Conservation (phyloP, 176 grass and related monocot genomes). For the maize (Zea mays) region Zm-B73-REFERENCE-NAM-5.0 NC_050101.1:91803001-91803500, state of each 20-base stretch:
- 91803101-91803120: slow-evolving; percentile 92
- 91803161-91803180: slow-evolving; percentile 94
- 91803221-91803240: neutral
- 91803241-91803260: neutral
- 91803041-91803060: slow-evolving; percentile 93
- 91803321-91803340: neutral
- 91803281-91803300: neutral
- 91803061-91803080: slow-evolving; percentile 88
- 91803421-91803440: no score
- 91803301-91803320: neutral
- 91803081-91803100: slow-evolving; percentile 99
- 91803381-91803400: no score
- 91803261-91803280: neutral
- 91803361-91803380: no score
- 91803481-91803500: no score
- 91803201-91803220: slow-evolving; percentile 44
- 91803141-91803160: slow-evolving; percentile 99
- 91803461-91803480: no score
- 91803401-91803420: no score
- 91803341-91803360: no score
- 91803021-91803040: neutral
- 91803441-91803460: no score
- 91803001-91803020: slow-evolving; percentile 26
- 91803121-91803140: slow-evolving; percentile 94
- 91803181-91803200: slow-evolving; percentile 98